These are phyloP conservation scores for Iberis amara DNA, from an alignment of 441 rosid species.

Conservation along the genomic window DNA sequence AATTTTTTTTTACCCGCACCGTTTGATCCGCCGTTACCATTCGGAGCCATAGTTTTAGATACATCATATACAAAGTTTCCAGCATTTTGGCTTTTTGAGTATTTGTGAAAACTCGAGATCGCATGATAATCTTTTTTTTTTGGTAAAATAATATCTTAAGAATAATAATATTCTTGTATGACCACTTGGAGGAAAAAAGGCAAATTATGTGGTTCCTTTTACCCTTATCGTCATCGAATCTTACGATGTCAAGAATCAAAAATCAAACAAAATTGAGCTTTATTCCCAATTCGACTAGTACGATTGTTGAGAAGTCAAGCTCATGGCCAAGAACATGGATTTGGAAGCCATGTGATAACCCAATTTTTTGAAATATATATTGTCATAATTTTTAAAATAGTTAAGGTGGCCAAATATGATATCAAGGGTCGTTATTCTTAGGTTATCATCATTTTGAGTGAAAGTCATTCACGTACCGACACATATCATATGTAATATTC, in stretches of 20 bases:
- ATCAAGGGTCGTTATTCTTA: constrained; percentile 26
- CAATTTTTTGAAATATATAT: not conserved
- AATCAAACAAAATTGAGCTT: constrained; percentile 20
- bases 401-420: constrained; percentile 13
- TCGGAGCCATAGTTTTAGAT: not conserved
- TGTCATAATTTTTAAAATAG: too few species aligned
- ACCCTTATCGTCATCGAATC: constrained; percentile 24
- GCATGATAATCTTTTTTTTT: too few species aligned
- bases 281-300: constrained; percentile 19
- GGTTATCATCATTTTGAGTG: not conserved
- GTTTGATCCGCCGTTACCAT: too few species aligned
- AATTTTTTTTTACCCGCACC: too few species aligned
- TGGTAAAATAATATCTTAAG: constrained; percentile 19
- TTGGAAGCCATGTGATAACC: constrained; percentile 15
- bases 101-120: not conserved
- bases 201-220: constrained; percentile 17
- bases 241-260: constrained; percentile 17
- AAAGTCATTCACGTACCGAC: constrained; percentile 24
- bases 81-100: not conserved
- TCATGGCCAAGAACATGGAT: constrained; percentile 22
- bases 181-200: constrained; percentile 20
- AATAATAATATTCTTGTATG: constrained; percentile 5
- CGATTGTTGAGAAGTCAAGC: constrained; percentile 18
- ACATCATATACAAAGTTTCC: not conserved
- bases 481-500: constrained; percentile 22